A percentile compares a stretch with the other conserved stretches of the same genome.
These are phyloP conservation scores for Aquilaria yunnanensis DNA, from an alignment of 345 rosid species.

Conservation along the genomic window DNA sequence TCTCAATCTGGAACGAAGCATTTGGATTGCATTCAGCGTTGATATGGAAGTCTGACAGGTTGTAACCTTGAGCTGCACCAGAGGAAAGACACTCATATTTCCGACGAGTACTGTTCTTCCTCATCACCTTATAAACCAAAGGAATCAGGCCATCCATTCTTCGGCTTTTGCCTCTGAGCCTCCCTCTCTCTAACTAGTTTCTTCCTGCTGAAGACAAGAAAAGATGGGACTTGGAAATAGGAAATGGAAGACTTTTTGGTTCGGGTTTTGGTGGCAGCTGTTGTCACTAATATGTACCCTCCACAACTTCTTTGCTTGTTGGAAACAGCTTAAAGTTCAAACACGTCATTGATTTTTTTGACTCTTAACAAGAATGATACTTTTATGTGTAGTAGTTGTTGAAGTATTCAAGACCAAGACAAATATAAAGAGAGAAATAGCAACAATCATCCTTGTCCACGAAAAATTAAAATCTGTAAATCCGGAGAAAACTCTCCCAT, in stretches of 20 bases:
- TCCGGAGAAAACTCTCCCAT: no score
- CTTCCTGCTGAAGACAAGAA: not conserved
- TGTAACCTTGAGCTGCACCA: constrained; percentile 32
- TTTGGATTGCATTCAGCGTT: constrained; percentile 5
- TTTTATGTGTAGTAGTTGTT: no score
- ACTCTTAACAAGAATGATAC: no score
- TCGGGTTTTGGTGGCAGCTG: constrained; percentile 15
- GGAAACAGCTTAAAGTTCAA: no score
- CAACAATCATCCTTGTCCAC: no score
- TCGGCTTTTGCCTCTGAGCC: not conserved
- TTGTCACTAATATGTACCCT: not conserved
- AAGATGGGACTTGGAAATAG: constrained; percentile 1
- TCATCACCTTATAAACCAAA: constrained; percentile 55
- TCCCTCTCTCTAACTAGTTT: not conserved
- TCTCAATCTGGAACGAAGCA: constrained; percentile 5
- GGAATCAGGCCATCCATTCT: constrained; percentile 86
- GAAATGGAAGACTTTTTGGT: constrained; percentile 17
- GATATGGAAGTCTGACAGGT: constrained; percentile 21
- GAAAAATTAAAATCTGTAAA: no score
- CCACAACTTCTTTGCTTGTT: not conserved
- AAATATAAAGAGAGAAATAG: no score
- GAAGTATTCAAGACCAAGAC: no score
- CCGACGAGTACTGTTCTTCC: constrained; percentile 52
- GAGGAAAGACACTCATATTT: constrained; percentile 71
- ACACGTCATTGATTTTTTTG: no score